Evolutionary conservation across 2,329 filamentous ascomycete species (phyloP).

Genomic region (Alternaria panax): DNA sequence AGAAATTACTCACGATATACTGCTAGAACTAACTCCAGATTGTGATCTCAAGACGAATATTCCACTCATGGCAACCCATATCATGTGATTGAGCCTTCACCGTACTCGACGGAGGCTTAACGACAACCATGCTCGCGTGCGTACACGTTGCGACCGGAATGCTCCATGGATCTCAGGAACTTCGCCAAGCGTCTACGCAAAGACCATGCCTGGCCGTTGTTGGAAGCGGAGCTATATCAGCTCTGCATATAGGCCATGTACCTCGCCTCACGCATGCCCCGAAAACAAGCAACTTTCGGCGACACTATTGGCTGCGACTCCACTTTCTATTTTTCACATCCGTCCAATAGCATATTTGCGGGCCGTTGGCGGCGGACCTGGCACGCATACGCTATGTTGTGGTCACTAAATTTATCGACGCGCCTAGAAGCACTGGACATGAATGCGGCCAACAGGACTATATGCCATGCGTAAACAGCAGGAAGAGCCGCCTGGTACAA

Average conservation of each 20-base stretch:
- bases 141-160: background rate
- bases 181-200: background rate
- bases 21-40: background rate
- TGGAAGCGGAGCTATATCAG: constrained; percentile 21
- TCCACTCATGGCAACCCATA: background rate
- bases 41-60: background rate
- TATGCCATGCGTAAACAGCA: background rate
- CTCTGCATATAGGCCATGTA: constrained; percentile 24
- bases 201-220: constrained; percentile 3
- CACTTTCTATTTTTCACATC: constrained; percentile 9
- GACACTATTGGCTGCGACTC: constrained; percentile 14
- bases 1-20: too few species aligned
- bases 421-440: background rate
- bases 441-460: background rate
- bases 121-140: constrained; percentile 3
- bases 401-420: background rate
- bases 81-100: background rate
- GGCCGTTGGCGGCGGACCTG: constrained; percentile 7
- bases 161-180: background rate
- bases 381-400: constrained; percentile 1
- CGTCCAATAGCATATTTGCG: constrained; percentile 13
- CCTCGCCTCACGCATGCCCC: constrained; percentile 15
- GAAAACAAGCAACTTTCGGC: constrained; percentile 9
- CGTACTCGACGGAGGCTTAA: background rate
- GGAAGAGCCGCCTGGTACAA: constrained; percentile 1